These are phyloP conservation scores for Paramecium tetraurelia DNA, from an alignment of 73 alveolate genomes.

Conservation along the genomic window DNA sequence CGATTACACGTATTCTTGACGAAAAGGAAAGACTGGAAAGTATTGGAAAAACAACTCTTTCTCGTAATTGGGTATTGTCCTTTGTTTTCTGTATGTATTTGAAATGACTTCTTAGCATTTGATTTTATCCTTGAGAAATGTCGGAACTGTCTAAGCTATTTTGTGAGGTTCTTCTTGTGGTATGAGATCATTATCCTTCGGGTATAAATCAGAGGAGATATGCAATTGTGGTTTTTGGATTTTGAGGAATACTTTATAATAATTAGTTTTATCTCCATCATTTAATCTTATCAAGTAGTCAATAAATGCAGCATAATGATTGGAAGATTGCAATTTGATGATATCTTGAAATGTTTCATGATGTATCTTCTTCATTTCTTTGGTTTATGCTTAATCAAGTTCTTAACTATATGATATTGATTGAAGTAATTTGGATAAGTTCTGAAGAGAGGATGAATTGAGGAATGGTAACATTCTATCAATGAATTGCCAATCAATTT, in stretches of 20 bases:
- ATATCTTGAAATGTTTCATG: background rate
- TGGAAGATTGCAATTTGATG: background rate
- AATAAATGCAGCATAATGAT: background rate
- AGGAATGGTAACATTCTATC: background rate
- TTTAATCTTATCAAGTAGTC: background rate
- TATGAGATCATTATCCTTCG: background rate
- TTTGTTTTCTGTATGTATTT: background rate
- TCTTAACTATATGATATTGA: background rate
- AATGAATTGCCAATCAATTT: background rate
- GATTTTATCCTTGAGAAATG: background rate
- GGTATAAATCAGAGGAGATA: slow-evolving; percentile 13
- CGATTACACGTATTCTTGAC: background rate
- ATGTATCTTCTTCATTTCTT: background rate
- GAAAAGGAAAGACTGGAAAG: slow-evolving; percentile 23
- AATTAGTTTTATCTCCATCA: background rate
- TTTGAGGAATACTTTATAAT: background rate
- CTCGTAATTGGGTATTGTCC: background rate
- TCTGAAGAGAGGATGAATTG: background rate
- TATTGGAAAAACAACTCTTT: background rate
- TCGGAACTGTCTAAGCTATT: background rate
- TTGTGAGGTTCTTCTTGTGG: background rate
- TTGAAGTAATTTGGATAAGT: background rate
- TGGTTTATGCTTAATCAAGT: background rate
- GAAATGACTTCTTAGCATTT: background rate
- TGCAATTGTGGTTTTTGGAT: background rate